Evolutionary conservation across 768 basidiomycete genomes (phyloP).

Genomic region (Kwoniella dendrophila): DNA sequence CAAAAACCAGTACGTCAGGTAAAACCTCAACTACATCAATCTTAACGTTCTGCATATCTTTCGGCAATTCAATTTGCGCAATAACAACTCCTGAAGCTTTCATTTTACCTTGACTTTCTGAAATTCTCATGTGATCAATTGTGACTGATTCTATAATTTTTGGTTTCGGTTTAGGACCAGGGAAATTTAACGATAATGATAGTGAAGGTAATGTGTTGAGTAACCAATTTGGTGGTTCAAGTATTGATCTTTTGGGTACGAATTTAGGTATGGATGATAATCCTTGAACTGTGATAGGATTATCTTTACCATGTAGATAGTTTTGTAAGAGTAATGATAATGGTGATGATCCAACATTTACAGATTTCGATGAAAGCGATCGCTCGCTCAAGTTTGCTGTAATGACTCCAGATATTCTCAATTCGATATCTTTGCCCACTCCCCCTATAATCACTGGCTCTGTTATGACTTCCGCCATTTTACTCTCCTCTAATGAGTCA

Average conservation of each 20-base stretch:
- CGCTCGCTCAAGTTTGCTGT: conserved; percentile 24
- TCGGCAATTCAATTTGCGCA: conserved; percentile 62
- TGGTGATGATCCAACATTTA: conserved; percentile 18
- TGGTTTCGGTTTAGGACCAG: conserved; percentile 47
- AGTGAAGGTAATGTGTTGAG: conserved; percentile 34
- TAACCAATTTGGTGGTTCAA: conserved; percentile 46
- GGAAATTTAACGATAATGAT: conserved; percentile 42
- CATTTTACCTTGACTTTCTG: conserved; percentile 47
- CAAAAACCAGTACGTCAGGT: conserved; percentile 52
- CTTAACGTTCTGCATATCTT: conserved; percentile 65
- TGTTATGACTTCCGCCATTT: conserved; percentile 53
- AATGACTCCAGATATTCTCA: conserved; percentile 39
- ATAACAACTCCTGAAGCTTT: conserved; percentile 49
- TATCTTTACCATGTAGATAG: conserved; percentile 49
- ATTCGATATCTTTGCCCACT: conserved; percentile 15
- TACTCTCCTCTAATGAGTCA: conserved; percentile 16
- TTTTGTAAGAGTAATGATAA: conserved; percentile 49
- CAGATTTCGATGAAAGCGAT: neutral
- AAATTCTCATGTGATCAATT: conserved; percentile 53
- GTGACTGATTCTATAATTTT: conserved; percentile 50
- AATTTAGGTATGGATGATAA: conserved; percentile 32
- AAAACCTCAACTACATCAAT: conserved; percentile 63
- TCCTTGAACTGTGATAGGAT: conserved; percentile 47
- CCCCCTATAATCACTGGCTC: conserved; percentile 33
- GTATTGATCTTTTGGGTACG: conserved; percentile 4